A percentile compares a stretch with the other conserved stretches of the same genome.
phyloP scores from a whole-genome alignment of 805 yeast genomes.

The Huiozyma naganishii region DNA sequence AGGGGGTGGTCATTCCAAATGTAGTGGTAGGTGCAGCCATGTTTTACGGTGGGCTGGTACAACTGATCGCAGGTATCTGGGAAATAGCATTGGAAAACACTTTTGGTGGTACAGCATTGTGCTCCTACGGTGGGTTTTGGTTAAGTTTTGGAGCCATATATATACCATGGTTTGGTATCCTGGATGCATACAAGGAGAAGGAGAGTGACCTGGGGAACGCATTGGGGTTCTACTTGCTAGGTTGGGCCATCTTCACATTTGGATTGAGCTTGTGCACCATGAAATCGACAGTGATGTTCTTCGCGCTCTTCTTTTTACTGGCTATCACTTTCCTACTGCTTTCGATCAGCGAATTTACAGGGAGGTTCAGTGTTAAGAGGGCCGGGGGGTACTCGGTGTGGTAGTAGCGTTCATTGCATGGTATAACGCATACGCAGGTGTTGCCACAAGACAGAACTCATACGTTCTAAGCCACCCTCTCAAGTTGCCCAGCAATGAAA shows the following conservation, averaged over 20 bases:
- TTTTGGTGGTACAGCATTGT: constrained; percentile 55
- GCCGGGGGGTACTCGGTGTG: constrained; percentile 62
- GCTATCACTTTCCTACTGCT: constrained; percentile 46
- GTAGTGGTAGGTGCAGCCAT: constrained; percentile 47
- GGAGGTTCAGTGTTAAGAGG: constrained; percentile 29
- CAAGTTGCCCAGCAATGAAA: constrained; percentile 26
- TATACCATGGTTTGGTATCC: constrained; percentile 50
- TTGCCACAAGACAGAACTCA: constrained; percentile 53
- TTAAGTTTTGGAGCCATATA: constrained; percentile 49
- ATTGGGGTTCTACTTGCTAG: constrained; percentile 47
- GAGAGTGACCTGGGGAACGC: constrained; percentile 35
- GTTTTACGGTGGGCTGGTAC: constrained; percentile 54
- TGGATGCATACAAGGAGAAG: constrained; percentile 37
- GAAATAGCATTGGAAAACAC: constrained; percentile 53
- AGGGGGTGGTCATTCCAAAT: constrained; percentile 40
- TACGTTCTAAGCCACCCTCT: constrained; percentile 25
- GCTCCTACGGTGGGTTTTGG: constrained; percentile 65
- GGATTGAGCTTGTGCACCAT: constrained; percentile 43
- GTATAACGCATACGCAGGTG: constrained; percentile 63
- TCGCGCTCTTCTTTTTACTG: constrained; percentile 42
- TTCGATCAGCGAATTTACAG: constrained; percentile 40
- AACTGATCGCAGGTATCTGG: constrained; percentile 56
- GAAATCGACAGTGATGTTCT: constrained; percentile 56
- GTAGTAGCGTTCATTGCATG: constrained; percentile 51
- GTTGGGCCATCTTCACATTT: constrained; percentile 54